Base-by-base conservation (phyloP, 2,329 filamentous ascomycete species). In the Geosmithia morbida region DNA sequence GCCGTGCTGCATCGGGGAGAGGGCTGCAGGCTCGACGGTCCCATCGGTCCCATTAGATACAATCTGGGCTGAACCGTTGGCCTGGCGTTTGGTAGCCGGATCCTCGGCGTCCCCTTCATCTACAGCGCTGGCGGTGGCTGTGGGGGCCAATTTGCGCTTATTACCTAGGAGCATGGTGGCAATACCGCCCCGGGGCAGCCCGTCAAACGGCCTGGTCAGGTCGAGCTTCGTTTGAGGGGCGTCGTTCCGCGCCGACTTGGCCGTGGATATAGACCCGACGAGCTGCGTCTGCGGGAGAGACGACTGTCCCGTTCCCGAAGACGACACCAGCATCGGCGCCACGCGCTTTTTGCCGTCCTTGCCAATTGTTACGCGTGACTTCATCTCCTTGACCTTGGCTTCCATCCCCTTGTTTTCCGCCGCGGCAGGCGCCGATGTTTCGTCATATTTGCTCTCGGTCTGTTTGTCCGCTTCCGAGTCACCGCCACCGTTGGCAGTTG, bases 281-380 rank as follows among this genome's bases (percentile, higher is more conserved):
- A 97, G 71, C 57, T 94, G 86, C 19, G 88, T 85, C 58, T 94
- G 87, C 1, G 90, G 90, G 13, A 96, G 68, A 16, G 89, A 94
- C 1, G 89, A 94, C 57, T 89, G 82, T 11, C 86, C 87, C 1
- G 83, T 85, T 2, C 86, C 87, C 8, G 89, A 90, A 0, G 87
- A 88, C 1, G 90, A 94, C 7, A 98, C 87, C 13, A 98, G 72
- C 52, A 98, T 71, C 2, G 92, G 92, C 3, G 88, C 86, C 48
- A 98, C 90, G 48, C 92, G 79, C 67, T 98, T 98, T 67, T 92
- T 97, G 29, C 92, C 92, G 54, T 98, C 90, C 61, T 96, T 97
- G 0, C 87, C 94, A 50, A 96, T 83, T 0, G 90, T 96, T 3
- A 97, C 89, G 46, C 92, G 78, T 51, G 90, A 87, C 64, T 97